phyloP scores from a whole-genome alignment of 805 yeast species.

The Candida anglica region DNA sequence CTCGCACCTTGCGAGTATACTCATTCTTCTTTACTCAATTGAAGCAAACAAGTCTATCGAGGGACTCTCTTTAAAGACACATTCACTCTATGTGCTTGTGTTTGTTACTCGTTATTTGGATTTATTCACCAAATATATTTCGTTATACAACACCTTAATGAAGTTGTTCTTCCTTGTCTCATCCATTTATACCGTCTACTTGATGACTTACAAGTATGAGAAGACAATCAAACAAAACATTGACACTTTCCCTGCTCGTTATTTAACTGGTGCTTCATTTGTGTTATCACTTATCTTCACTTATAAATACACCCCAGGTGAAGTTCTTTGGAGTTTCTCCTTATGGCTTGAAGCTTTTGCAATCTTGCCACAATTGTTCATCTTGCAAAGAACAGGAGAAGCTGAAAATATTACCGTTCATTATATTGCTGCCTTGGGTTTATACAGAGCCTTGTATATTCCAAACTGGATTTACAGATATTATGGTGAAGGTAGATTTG shows the following conservation, averaged over 20 bases:
- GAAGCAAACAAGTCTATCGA: slow-evolving; percentile 58
- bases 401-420: slow-evolving; percentile 86
- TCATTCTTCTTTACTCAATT: slow-evolving; percentile 72
- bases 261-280: slow-evolving; percentile 60
- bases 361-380: slow-evolving; percentile 86
- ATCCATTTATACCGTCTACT: slow-evolving; percentile 67
- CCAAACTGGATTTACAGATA: slow-evolving; percentile 96
- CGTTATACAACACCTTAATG: slow-evolving; percentile 76
- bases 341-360: slow-evolving; percentile 92
- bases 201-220: slow-evolving; percentile 62
- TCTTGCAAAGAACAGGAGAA: slow-evolving; percentile 85
- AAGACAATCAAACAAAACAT: slow-evolving; percentile 58
- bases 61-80: slow-evolving; percentile 90
- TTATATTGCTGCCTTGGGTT: slow-evolving; percentile 89
- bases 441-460: slow-evolving; percentile 83
- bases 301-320: slow-evolving; percentile 56
- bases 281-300: slow-evolving; percentile 59
- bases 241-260: slow-evolving; percentile 69
- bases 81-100: slow-evolving; percentile 58
- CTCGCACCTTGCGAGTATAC: slow-evolving; percentile 76
- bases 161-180: slow-evolving; percentile 77
- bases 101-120: slow-evolving; percentile 37
- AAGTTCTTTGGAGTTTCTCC: slow-evolving; percentile 81
- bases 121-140: slow-evolving; percentile 47
- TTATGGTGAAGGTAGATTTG: slow-evolving; percentile 57